Conservation (phyloP, 208 protist genomes). For the Trypanosoma platydactyli region DNA sequence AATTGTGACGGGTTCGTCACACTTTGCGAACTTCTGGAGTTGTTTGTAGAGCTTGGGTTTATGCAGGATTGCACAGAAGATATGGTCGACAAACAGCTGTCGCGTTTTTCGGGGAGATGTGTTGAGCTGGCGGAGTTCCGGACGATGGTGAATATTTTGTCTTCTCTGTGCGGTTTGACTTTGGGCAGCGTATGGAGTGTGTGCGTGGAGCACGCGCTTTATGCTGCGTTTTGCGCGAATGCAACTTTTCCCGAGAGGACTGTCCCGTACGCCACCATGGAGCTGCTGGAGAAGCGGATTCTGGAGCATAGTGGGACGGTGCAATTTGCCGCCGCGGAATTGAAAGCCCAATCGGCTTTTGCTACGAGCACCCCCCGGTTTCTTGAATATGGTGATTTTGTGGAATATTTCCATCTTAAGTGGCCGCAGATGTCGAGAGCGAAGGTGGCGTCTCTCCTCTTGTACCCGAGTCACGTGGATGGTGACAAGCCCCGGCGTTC, state of each 20-base stretch:
- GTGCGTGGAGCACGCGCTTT: constrained; percentile 18
- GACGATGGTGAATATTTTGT: neutral
- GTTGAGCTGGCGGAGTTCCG: constrained; percentile 2
- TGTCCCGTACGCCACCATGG: neutral
- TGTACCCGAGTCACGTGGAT: neutral
- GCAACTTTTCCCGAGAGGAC: neutral
- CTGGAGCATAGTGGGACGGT: neutral
- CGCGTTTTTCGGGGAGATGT: neutral
- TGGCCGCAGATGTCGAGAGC: constrained; percentile 13
- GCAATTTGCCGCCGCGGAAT: too few relatives aligned
- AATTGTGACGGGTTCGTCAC: constrained; percentile 8
- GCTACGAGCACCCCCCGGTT: neutral
- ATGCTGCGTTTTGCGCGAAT: neutral
- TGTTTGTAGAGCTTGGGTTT: constrained; percentile 10
- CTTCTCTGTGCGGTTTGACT: neutral
- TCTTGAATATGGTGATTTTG: constrained; percentile 11
- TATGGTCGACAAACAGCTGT: neutral
- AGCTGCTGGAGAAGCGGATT: neutral
- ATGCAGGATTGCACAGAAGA: neutral
- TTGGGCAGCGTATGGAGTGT: constrained; percentile 8
- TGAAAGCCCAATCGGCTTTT: too few relatives aligned
- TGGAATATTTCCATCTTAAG: neutral
- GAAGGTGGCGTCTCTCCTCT: constrained; percentile 8
- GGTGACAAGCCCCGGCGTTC: too few relatives aligned
- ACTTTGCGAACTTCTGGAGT: constrained; percentile 4